A percentile compares a stretch with the other conserved stretches of the same genome.
phyloP scores from a whole-genome alignment of 176 grass and related monocot genomes.

The Cymbopogon citratus region DNA sequence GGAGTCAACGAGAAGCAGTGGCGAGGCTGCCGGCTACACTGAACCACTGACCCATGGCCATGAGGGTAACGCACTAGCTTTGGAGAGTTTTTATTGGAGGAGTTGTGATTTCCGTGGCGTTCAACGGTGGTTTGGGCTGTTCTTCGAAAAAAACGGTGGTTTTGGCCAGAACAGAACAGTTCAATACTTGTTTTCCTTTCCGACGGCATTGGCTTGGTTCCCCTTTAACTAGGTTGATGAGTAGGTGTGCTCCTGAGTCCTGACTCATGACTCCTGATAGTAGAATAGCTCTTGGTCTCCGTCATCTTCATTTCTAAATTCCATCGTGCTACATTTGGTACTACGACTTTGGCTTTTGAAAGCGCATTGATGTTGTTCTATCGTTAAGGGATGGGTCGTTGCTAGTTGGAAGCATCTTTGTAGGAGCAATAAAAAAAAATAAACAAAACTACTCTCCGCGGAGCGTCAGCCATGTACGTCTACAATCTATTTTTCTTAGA shows the following conservation, averaged over 20 bases:
- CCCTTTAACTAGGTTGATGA: too few relatives aligned
- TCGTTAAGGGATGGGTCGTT: not conserved
- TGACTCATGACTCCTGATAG: too few relatives aligned
- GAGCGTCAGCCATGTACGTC: not conserved
- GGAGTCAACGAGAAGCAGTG: too few relatives aligned
- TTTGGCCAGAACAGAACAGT: too few relatives aligned
- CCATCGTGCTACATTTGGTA: not conserved
- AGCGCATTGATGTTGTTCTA: not conserved
- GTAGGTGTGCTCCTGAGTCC: not conserved
- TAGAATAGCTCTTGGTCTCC: not conserved
- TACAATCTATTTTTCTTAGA: too few relatives aligned
- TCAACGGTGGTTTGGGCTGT: too few relatives aligned
- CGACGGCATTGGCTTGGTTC: not conserved
- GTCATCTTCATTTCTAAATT: not conserved
- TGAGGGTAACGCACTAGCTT: too few relatives aligned
- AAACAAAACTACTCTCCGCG: not conserved
- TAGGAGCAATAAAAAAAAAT: not conserved
- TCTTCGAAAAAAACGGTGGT: too few relatives aligned
- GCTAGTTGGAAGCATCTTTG: not conserved
- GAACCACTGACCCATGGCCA: too few relatives aligned
- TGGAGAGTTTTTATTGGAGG: not conserved
- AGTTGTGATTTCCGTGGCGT: too few relatives aligned
- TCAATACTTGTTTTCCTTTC: not conserved
- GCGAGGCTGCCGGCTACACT: too few relatives aligned
- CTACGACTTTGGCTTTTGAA: not conserved